Evolutionary conservation across 2,329 filamentous ascomycete genomes (phyloP), one percentile per base, ranked within the genome.

Genomic region (Calonectria hongkongensis): DNA sequence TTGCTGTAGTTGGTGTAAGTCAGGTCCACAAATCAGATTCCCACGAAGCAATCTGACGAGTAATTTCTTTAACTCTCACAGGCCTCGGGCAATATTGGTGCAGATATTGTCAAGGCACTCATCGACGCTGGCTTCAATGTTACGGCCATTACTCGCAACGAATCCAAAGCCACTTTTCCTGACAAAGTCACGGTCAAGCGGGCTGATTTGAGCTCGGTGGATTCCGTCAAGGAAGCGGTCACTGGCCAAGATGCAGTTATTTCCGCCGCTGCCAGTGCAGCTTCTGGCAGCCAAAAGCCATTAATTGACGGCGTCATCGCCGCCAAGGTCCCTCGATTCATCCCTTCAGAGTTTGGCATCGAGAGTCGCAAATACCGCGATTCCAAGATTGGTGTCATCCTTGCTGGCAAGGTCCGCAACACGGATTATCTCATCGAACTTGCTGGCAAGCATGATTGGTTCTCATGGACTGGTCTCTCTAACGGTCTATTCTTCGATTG

Each of bases 401-500:
- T 65, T 21, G 48, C 21, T 1, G 60, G 36, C 12, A 70, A 70
- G 21, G 28, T 70, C 28, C 16, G 18, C 8, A 64, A 65, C 39
- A 70, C 67, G 56, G 70, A 77, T 12, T 71, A 75, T 13, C 33
- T 78, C 13, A 71, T 66, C 15, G 70, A 75, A 47, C 50, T 75
- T 5, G 67, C 74, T 2, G 36, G 72, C 47, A 72, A 75, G 70
- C 67, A 76, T 36, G 68, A 70, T 16, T 73, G 65, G 56, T 88
- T 93, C 74, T 87, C 85, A 36, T 94, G 92, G 91, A 92, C 90
- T 1, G 89, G 85, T 2, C 80, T 94, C 16, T 87, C 90, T 4
- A 89, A 85, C 10, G 90, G 91, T 0, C 83, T 88, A 2, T 91
- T 93, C 81, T 92, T 93, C 79, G 92, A 93, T 78, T 90, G 88